A percentile compares a stretch with the other conserved stretches of the same genome.
These are phyloP conservation scores for Geotrichum bryndzae DNA, from an alignment of 1,139 yeast genomes.

Conservation along the genomic window DNA sequence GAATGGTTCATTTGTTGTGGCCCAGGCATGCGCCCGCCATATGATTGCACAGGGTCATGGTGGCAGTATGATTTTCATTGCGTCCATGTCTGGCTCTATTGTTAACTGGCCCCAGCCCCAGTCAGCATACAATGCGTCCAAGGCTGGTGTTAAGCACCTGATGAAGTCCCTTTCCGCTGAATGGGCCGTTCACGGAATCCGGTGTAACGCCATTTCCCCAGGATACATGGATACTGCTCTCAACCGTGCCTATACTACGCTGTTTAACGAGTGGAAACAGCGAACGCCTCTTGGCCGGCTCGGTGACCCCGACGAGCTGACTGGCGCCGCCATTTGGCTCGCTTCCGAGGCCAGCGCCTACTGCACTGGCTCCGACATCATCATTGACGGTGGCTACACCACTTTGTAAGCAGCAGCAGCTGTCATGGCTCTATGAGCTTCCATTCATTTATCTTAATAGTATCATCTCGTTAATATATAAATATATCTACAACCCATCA, in stretches of 20 bases:
- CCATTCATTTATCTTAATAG: neutral
- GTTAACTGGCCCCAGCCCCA: conserved; percentile 64
- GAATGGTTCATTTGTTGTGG: conserved; percentile 69
- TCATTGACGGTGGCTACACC: conserved; percentile 66
- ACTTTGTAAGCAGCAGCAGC: conserved; percentile 25
- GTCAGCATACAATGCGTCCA: conserved; percentile 53
- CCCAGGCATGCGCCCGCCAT: conserved; percentile 65
- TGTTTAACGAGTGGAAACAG: conserved; percentile 49
- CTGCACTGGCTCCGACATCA: conserved; percentile 60
- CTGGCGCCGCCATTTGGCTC: conserved; percentile 62
- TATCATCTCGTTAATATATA: neutral
- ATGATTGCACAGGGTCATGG: conserved; percentile 50
- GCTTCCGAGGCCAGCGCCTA: conserved; percentile 58
- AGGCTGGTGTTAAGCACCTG: conserved; percentile 55
- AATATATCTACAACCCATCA: neutral
- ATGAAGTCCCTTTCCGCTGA: conserved; percentile 52
- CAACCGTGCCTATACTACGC: conserved; percentile 44
- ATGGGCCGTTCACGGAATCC: conserved; percentile 50
- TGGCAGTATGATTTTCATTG: conserved; percentile 55
- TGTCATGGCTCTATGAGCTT: neutral
- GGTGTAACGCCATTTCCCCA: conserved; percentile 53
- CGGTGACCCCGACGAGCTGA: conserved; percentile 60
- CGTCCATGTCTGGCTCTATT: conserved; percentile 60
- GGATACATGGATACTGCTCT: conserved; percentile 57
- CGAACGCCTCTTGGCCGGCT: conserved; percentile 66